Percentiles rank a stretch among this genome's conserved stretches.
These are phyloP conservation scores for Hippophae tibetana DNA, from an alignment of 306 rosid genomes.

Conservation along the genomic window DNA sequence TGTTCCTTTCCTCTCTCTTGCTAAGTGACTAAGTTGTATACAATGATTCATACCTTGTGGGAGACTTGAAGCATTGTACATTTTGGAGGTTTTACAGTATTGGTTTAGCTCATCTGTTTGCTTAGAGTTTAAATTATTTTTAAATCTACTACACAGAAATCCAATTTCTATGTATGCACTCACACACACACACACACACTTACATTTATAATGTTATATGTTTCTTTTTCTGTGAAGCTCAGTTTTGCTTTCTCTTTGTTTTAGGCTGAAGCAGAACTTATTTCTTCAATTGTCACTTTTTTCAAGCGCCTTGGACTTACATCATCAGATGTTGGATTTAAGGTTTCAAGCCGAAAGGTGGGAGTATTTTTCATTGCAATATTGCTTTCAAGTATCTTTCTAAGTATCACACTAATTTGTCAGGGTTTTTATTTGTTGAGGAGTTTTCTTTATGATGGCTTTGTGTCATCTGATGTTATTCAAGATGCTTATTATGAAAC, in stretches of 20 bases:
- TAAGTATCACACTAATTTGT: slow-evolving; percentile 7
- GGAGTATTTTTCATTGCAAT: slow-evolving; percentile 8
- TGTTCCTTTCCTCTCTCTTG: too few relatives aligned
- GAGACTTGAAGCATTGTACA: too few relatives aligned
- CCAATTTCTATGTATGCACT: too few relatives aligned
- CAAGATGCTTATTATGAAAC: too few relatives aligned
- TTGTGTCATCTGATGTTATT: neutral
- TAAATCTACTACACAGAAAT: too few relatives aligned
- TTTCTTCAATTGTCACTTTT: slow-evolving; percentile 75
- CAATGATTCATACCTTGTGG: too few relatives aligned
- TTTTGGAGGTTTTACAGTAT: too few relatives aligned
- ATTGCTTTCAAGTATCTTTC: neutral
- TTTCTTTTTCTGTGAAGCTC: slow-evolving; percentile 12
- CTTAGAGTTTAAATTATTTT: too few relatives aligned
- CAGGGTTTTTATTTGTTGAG: neutral
- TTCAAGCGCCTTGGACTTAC: slow-evolving; percentile 82
- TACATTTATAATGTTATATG: neutral
- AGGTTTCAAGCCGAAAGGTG: slow-evolving; percentile 97
- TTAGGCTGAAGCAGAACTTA: slow-evolving; percentile 95
- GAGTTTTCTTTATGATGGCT: slow-evolving; percentile 17
- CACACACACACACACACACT: neutral
- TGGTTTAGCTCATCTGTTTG: too few relatives aligned
- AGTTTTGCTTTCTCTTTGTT: slow-evolving; percentile 9
- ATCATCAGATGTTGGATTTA: slow-evolving; percentile 87
- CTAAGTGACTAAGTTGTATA: too few relatives aligned